Evolutionary conservation across 2,329 filamentous ascomycete genomes (phyloP), one percentile per base, ranked within the genome.

Genomic region (Emydomyces testavorans): DNA sequence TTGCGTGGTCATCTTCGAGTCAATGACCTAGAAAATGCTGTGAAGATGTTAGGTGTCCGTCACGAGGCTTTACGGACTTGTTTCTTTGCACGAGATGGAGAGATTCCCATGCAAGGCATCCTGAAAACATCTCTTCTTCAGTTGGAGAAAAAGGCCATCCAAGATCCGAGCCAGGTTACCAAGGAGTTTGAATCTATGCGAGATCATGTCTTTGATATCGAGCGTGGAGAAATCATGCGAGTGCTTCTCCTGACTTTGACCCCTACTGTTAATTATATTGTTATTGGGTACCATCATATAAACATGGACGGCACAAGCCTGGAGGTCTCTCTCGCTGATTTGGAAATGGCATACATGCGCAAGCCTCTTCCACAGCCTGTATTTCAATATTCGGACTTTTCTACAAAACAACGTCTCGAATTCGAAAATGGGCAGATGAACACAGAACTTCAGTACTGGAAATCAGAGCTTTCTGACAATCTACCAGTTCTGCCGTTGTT

Each of bases 221-320:
- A 58, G 11, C 54, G 53, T 6, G 66, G 68, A 7, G 56, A 68
- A 7, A 50, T 53, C 1, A 48, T 62, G 31, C 53, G 54, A 16
- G 26, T 34, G 6, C 26, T 20, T 2, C 29, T 48, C 2, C 46
- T 59, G 1, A 43, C 42, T 0, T 35, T 59, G 1, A 50, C 56
- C 6, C 50, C 53, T 0, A 26, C 51, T 7, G 15, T 38, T 0
- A 50, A 57, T 1, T 67, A 60, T 52, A 50, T 76, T 2, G 32
- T 78, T 0, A 39, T 77, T 4, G 59, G 60, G 1, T 65, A 62
- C 38, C 73, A 76, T 50, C 73, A 76, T 53, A 75, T 77, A 31
- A 58, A 64, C 28, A 66, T 77, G 62, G 75, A 78, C 51, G 72
- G 69, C 0, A 51, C 67, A 31, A 71, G 71, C 37, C 65, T 65